Conservation (phyloP, 441 rosid genomes). For the Arabidopsis lyrata region DNA sequence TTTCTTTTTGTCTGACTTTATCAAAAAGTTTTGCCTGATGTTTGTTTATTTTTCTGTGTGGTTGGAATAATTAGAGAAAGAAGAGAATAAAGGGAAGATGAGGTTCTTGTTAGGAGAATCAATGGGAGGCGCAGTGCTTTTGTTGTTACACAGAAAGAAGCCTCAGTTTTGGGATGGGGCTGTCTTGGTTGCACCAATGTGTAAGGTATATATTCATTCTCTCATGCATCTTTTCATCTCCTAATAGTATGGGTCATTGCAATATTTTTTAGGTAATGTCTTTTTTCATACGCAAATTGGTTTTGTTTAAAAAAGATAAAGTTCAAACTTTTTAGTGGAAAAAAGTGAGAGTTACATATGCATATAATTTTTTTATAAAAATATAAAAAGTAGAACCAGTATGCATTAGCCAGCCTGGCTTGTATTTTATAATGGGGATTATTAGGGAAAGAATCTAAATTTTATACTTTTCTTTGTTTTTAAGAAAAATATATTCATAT, state of each 20-base stretch:
- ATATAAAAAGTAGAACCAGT: too few relatives aligned
- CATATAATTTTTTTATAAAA: too few relatives aligned
- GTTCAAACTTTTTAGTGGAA: too few relatives aligned
- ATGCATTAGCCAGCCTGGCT: too few relatives aligned
- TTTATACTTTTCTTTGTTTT: too few relatives aligned
- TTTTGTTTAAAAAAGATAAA: too few relatives aligned
- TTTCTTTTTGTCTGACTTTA: background rate
- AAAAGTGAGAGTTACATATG: too few relatives aligned
- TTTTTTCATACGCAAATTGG: background rate
- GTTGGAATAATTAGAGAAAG: constrained; percentile 51
- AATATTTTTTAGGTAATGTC: background rate
- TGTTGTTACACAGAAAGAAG: constrained; percentile 65
- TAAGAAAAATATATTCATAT: too few relatives aligned
- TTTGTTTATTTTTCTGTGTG: background rate
- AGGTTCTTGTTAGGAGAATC: constrained; percentile 84
- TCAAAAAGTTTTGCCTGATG: background rate
- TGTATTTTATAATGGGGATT: too few relatives aligned
- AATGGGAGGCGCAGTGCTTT: constrained; percentile 87
- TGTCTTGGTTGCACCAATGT: constrained; percentile 84
- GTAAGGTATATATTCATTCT: constrained; percentile 56
- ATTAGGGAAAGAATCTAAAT: too few relatives aligned
- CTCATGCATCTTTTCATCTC: background rate
- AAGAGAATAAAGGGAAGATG: constrained; percentile 65
- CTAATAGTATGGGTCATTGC: background rate
- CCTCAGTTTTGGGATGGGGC: constrained; percentile 84